Percentiles rank a stretch among this genome's conserved stretches.
phyloP scores from a whole-genome alignment of 108 stramenopile species.

The Pseudonitzschia multiseries region DNA sequence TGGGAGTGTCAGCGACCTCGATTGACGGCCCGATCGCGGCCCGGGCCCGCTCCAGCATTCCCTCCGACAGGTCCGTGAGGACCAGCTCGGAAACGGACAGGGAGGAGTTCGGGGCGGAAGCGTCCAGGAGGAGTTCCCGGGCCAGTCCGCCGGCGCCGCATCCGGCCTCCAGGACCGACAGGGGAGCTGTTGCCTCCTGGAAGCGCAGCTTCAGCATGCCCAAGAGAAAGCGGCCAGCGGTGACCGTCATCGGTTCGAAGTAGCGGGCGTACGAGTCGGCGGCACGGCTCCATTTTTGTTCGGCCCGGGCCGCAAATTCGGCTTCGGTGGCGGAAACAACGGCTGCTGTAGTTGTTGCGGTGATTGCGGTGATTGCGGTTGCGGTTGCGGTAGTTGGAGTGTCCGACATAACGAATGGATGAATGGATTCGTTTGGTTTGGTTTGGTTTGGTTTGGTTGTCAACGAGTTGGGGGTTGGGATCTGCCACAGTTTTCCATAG shows the following conservation, averaged over 20 bases:
- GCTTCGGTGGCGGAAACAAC: too few relatives aligned
- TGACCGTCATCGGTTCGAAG: neutral
- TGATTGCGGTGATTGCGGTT: too few relatives aligned
- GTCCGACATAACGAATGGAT: neutral
- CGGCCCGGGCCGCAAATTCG: neutral
- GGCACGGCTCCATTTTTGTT: neutral
- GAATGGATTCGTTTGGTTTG: neutral
- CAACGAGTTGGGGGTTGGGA: too few relatives aligned
- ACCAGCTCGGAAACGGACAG: neutral
- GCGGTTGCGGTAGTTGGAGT: too few relatives aligned
- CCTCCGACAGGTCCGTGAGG: conserved; percentile 14
- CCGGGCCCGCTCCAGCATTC: conserved; percentile 2
- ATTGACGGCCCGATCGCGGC: neutral
- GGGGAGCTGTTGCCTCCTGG: neutral
- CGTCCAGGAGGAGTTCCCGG: neutral
- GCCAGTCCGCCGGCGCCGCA: conserved; percentile 3
- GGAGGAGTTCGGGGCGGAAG: neutral
- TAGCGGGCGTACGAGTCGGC: conserved; percentile 1
- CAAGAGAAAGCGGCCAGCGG: neutral
- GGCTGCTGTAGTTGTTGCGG: neutral
- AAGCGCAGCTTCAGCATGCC: neutral
- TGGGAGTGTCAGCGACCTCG: neutral
- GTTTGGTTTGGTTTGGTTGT: too few relatives aligned
- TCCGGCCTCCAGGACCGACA: neutral
- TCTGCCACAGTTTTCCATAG: too few relatives aligned